Evolutionary conservation across 768 basidiomycete species (phyloP), one percentile per base, ranked within the genome.

Genomic region (Mycena sanguinolenta): DNA sequence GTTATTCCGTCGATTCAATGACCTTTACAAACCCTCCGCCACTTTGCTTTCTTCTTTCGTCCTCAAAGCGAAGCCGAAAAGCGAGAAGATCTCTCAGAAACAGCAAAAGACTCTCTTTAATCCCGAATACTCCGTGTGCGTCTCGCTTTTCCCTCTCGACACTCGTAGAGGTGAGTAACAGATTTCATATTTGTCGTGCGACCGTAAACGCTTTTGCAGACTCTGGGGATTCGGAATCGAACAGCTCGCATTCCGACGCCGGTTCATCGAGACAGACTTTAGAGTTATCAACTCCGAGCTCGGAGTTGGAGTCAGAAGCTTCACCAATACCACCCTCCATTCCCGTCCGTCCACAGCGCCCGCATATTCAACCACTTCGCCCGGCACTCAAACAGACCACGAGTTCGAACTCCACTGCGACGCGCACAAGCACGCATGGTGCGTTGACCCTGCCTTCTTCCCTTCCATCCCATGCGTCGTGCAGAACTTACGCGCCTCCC

Each of bases 331-430:
- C 13, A 54, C 32, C 21, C 49, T 9, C 6, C 58, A 30, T 36
- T 27, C 34, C 21, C 27, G 9, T 34, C 34, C 49, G 36, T 44
- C 58, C 66, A 10, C 34, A 49, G 28, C 50, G 42, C 13, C 25
- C 67, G 42, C 71, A 64, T 19, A 65, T 63, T 30, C 63, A 65
- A 32, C 72, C 72, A 10, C 49, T 73, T 49, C 72, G 72, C 30
- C 67, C 72, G 19, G 72, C 72, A 14, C 67, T 73, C 42, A 73
- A 73, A 61, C 72, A 72, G 34, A 60, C 66, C 16, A 60, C 71
- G 42, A 72, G 63, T 59, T 68, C 58, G 67, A 69, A 61, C 58
- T 61, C 71, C 34, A 65, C 62, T 42, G 39, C 71, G 46, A 54
- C 66, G 10, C 62, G 67, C 28, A 39, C 59, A 21, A 58, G n/a